Base-by-base conservation (phyloP, 495 filamentous ascomycete genomes). In the Lasiosphaeria miniovina region DNA sequence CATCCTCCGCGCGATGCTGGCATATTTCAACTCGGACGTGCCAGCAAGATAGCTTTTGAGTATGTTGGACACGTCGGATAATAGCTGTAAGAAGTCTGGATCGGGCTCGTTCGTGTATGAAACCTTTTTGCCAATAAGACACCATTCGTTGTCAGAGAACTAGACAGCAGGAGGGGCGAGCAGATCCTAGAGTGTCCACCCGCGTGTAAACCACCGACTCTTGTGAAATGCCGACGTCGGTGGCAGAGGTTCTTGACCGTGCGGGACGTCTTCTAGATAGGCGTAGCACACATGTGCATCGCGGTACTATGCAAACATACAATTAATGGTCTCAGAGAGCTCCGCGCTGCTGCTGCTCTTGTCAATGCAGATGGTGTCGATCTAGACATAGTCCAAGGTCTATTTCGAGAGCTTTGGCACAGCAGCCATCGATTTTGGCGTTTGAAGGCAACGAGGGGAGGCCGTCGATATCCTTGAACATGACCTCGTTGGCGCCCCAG, bases 401-500 rank as follows among this genome's bases (percentile, higher is more conserved):
- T 32, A 72, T 55, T 0, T 38, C 35, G 0, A 35, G 54, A 0
- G 75, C 75, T 7, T 64, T 69, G 4, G 59, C 40, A 53, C 75
- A 76, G 33, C 70, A 68, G 11, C 58, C 43, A 9, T 61, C 45
- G 34, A 80, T 71, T 51, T 78, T 77, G 15, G 49, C 54, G 41
- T 67, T 60, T 38, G 35, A 46, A 48, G 6, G 43, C 50, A 12
- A 6, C 3, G 33, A 7, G 31, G 52, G 4, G 8, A 61, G 57
- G n/a, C 66, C 48, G 10, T 63, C 58, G 40, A 71, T 54, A 0
- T 65, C 52, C 35, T 69, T 67, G 38, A 71, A 74, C 32, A 62
- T 66, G 0, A 77, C 62, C 52, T 77, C 70, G 3, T 71, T 62
- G 11, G 64, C 59, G 0, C 55, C 70, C 73, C 74, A 76, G 0